A percentile compares a stretch with the other conserved stretches of the same genome.
Evolutionary conservation across 495 filamentous ascomycete species (phyloP).

Genomic region (Penicillium macrosclerotiorum): DNA sequence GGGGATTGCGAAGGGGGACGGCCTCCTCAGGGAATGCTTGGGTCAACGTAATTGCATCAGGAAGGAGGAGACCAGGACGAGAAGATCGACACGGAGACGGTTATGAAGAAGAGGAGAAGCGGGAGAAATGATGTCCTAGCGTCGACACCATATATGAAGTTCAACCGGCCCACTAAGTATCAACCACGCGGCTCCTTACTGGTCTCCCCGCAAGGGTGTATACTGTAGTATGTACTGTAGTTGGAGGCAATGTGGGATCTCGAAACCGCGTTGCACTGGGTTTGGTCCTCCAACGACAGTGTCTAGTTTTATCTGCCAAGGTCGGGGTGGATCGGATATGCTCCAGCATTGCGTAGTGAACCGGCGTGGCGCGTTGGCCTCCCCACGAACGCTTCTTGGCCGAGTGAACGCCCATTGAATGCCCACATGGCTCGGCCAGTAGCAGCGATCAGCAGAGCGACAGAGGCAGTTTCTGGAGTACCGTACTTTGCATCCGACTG

Average conservation of each 20-base stretch:
- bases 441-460: neutral
- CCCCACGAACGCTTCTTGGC: neutral
- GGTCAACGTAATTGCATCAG: too few relatives aligned
- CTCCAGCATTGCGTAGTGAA: neutral
- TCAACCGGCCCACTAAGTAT: neutral
- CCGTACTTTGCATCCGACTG: too few relatives aligned
- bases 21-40: too few relatives aligned
- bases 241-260: neutral
- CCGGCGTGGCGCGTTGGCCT: neutral
- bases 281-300: too few relatives aligned
- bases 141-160: too few relatives aligned
- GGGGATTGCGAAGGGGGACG: too few relatives aligned
- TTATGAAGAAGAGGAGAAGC: conserved; percentile 1
- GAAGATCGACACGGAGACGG: neutral
- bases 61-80: too few relatives aligned
- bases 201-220: neutral
- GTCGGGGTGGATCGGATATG: neutral
- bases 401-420: neutral
- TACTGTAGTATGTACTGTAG: too few relatives aligned
- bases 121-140: neutral
- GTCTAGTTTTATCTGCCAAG: conserved; percentile 17
- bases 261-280: too few relatives aligned
- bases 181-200: neutral
- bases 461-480: neutral
- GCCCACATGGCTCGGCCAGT: neutral